phyloP scores from a whole-genome alignment of 331 rosid species.

The Telfairia occidentalis region DNA sequence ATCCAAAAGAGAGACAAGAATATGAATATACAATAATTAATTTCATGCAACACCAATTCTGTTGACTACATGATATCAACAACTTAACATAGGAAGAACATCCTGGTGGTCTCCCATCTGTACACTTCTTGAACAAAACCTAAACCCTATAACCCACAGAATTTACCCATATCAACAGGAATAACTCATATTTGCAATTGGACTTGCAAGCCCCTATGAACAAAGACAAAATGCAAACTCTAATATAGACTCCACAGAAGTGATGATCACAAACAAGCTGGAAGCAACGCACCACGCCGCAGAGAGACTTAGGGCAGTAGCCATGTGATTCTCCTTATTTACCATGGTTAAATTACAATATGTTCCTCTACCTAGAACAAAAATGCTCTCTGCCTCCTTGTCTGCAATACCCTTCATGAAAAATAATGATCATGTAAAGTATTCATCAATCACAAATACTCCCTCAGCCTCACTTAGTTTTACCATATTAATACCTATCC shows the following conservation, averaged over 20 bases:
- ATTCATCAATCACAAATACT: slow-evolving; percentile 17
- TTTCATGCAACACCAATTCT: slow-evolving; percentile 6
- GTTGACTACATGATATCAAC: slow-evolving; percentile 14
- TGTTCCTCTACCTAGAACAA: slow-evolving; percentile 44
- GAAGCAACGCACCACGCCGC: slow-evolving; percentile 20
- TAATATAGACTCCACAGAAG: slow-evolving; percentile 27
- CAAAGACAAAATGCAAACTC: slow-evolving; percentile 16
- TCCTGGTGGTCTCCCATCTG: slow-evolving; percentile 16
- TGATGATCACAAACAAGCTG: slow-evolving; percentile 39
- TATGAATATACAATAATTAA: slow-evolving; percentile 17
- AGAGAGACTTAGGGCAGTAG: slow-evolving; percentile 35
- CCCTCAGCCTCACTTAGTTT: slow-evolving; percentile 24
- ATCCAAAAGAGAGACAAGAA: not conserved
- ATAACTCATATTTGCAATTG: slow-evolving; percentile 26
- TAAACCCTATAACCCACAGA: slow-evolving; percentile 19
- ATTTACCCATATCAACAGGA: slow-evolving; percentile 6
- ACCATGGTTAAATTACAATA: slow-evolving; percentile 36
- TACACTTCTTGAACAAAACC: slow-evolving; percentile 22
- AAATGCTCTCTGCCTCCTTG: slow-evolving; percentile 36
- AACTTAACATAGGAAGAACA: slow-evolving; percentile 8
- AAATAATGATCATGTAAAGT: slow-evolving; percentile 29
- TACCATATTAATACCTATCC: slow-evolving; percentile 55
- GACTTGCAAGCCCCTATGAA: slow-evolving; percentile 20
- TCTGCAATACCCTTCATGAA: slow-evolving; percentile 19
- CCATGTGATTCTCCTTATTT: slow-evolving; percentile 53